Evolutionary conservation across 1,284 basidiomycete genomes (phyloP), one percentile per base, ranked within the genome.

Genomic region (Pyrrhoderma noxium): DNA sequence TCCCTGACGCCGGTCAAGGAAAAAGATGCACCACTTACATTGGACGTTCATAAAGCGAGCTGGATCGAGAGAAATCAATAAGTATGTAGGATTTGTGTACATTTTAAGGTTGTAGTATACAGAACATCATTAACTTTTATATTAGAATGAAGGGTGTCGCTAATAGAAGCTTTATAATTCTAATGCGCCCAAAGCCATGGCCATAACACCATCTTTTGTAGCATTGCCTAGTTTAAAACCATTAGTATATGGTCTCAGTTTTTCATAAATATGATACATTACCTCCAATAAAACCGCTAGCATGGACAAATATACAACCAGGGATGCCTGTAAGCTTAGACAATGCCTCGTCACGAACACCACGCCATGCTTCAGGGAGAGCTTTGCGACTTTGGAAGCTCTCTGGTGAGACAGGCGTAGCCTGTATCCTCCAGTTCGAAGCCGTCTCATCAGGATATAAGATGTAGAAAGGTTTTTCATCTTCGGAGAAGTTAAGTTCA

Each of bases 271-370:
- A 31, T 5, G 27, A 5, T 11, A 31, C 27, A 83, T 62, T 57
- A 80, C 91, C 93, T 61, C 93, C 96, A 62, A 94, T 98, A 65
- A 99, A 99, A 2, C 95, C 95, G 54, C 85, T 88, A 1, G 93
- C 90, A 69, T 99, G 95, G 23, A 94, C 85, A 65, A 99, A 99
- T 52, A 97, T 81, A 49, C 93, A 80, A 1, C 85, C 91, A 0
- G 80, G 77, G 56, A 98, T 83, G 1, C 91, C 92, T 9, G 81
- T 82, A 11, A 82, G 68, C 58, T 82, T 70, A 44, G 82, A 85
- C 41, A 99, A 71, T 46, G 78, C 76, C 8, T 88, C 84, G 65
- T 99, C 96, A 41, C 96, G 76, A 37, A 95, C 68, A 8, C 96
- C 95, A 56, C 94, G 77, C 95, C 96, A 99, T 54, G 75, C 72